Evolutionary conservation across 1,284 basidiomycete genomes (phyloP).

Genomic region (Cutaneotrichosporon arboriforme): DNA sequence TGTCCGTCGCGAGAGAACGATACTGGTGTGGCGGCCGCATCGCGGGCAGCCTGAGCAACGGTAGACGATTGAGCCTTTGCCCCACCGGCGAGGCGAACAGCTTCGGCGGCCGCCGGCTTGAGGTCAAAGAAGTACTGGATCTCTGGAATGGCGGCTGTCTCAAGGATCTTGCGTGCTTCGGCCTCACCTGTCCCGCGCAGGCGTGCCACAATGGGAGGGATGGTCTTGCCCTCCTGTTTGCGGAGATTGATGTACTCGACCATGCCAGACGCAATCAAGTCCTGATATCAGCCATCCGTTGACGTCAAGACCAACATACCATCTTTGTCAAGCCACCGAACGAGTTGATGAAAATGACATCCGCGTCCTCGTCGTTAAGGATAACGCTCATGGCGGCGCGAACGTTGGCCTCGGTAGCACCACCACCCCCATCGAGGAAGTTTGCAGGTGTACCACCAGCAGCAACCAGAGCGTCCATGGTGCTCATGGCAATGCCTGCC

Average conservation of each 20-base stretch:
- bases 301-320: background rate
- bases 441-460: conserved; percentile 25
- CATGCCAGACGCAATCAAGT: conserved; percentile 20
- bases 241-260: conserved; percentile 7
- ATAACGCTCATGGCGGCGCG: conserved; percentile 21
- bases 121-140: conserved; percentile 19
- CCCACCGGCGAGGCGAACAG: conserved; percentile 11
- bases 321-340: conserved; percentile 29
- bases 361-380: conserved; percentile 19
- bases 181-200: conserved; percentile 25
- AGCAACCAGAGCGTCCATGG: conserved; percentile 23
- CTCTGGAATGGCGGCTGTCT: conserved; percentile 7
- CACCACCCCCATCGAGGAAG: conserved; percentile 32
- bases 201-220: conserved; percentile 17
- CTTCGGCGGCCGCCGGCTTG: conserved; percentile 16
- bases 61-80: background rate
- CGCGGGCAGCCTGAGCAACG: background rate
- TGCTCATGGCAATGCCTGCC: conserved; percentile 25
- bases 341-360: conserved; percentile 27
- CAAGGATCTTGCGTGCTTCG: conserved; percentile 19
- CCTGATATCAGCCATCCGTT: background rate
- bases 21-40: conserved; percentile 2
- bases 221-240: conserved; percentile 7
- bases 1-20: conserved; percentile 41
- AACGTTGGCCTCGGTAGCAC: conserved; percentile 26